phyloP scores from a whole-genome alignment of 2,329 filamentous ascomycete species.

The Alternaria burnsii region DNA sequence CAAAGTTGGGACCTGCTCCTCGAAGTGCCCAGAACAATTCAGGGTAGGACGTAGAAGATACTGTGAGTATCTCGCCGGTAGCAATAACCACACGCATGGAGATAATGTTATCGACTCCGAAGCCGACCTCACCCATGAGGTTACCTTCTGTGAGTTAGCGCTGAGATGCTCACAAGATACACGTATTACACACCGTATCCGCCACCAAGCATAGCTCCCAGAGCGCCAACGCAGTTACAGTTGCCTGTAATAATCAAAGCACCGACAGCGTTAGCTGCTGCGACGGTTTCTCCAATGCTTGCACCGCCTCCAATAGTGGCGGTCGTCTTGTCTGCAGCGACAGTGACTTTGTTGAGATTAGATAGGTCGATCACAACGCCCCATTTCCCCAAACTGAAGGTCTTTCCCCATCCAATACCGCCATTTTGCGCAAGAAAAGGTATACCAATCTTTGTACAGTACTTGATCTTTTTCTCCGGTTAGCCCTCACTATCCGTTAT shows the following conservation, averaged over 20 bases:
- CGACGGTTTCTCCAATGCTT: conserved; percentile 48
- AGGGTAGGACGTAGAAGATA: conserved; percentile 29
- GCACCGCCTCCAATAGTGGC: conserved; percentile 45
- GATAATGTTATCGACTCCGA: conserved; percentile 61
- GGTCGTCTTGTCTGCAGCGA: conserved; percentile 35
- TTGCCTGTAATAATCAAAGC: conserved; percentile 41
- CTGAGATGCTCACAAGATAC: neutral
- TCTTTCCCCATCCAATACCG: conserved; percentile 39
- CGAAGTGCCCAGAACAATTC: conserved; percentile 52
- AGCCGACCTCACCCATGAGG: conserved; percentile 62
- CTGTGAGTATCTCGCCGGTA: conserved; percentile 42
- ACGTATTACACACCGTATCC: conserved; percentile 56
- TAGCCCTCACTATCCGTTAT: neutral
- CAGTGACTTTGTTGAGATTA: conserved; percentile 33
- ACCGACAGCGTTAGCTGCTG: conserved; percentile 50
- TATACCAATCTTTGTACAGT: conserved; percentile 26
- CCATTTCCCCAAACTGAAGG: conserved; percentile 31
- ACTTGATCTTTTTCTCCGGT: conserved; percentile 30
- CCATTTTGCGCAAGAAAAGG: conserved; percentile 42
- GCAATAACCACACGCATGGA: conserved; percentile 39
- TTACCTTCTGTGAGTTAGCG: conserved; percentile 46
- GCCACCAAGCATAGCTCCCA: conserved; percentile 55
- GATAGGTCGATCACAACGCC: conserved; percentile 44
- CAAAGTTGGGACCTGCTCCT: conserved; percentile 49
- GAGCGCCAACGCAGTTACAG: conserved; percentile 44